Evolutionary conservation across 345 rosid species (phyloP).

Genomic region (Arabidopsis arenosa): DNA sequence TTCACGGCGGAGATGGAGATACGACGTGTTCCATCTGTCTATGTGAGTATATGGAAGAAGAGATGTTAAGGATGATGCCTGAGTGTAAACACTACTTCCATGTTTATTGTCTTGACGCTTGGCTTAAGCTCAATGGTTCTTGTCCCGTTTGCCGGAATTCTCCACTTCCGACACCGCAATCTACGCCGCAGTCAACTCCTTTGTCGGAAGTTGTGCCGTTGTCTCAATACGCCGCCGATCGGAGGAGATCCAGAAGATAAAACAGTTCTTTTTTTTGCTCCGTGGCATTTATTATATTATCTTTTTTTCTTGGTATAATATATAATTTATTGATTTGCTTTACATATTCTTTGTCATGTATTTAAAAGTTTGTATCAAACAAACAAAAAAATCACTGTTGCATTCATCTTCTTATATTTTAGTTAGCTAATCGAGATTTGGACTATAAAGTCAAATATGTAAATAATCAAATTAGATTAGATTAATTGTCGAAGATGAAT

Average conservation of each 20-base stretch:
- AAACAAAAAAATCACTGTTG: not conserved
- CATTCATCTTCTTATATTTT: not conserved
- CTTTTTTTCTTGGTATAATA: conserved; percentile 10
- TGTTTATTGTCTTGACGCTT: conserved; percentile 77
- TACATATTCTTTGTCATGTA: conserved; percentile 13
- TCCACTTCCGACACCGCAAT: conserved; percentile 67
- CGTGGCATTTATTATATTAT: conserved; percentile 6
- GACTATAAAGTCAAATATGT: conserved; percentile 33
- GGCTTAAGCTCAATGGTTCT: conserved; percentile 97
- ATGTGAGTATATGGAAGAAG: conserved; percentile 83
- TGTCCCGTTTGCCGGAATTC: conserved; percentile 99
- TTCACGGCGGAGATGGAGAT: conserved; percentile 30
- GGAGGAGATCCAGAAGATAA: conserved; percentile 65
- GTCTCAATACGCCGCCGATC: conserved; percentile 88
- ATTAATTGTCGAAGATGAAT: conserved; percentile 24
- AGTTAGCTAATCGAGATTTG: not conserved
- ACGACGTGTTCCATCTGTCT: conserved; percentile 88
- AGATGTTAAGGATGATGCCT: conserved; percentile 98
- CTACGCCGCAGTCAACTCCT: conserved; percentile 92
- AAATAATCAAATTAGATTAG: not conserved
- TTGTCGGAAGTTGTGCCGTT: conserved; percentile 93
- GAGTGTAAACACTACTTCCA: conserved; percentile 94
- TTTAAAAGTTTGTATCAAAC: not conserved
- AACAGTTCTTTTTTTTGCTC: not conserved
- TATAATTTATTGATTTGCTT: conserved; percentile 33